Conservation (phyloP, 192 early-diverging fungal genomes). For the Funneliformis mosseae region DNA sequence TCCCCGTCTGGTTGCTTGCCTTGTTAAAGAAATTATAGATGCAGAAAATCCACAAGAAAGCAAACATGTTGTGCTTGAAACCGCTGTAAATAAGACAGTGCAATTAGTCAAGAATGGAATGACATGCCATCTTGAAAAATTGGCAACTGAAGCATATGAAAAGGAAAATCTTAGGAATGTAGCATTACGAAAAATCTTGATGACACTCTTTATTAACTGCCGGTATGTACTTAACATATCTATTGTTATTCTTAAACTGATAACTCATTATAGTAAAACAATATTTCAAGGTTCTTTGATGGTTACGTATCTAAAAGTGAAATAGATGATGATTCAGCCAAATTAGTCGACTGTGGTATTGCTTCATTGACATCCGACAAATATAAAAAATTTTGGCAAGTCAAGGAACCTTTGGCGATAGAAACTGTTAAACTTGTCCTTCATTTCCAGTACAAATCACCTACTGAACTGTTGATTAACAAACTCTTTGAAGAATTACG, state of each 20-base stretch:
- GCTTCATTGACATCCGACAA: not conserved
- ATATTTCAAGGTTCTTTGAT: conserved; percentile 5
- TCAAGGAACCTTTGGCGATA: not conserved
- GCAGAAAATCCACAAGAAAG: not conserved
- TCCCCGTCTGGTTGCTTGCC: not conserved
- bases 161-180: not conserved
- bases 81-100: not conserved
- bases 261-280: not conserved
- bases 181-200: conserved; percentile 13
- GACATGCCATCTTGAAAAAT: not conserved
- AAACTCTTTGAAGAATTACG: not conserved
- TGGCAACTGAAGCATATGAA: not conserved
- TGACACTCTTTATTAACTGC: conserved; percentile 17
- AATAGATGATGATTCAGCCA: conserved; percentile 14
- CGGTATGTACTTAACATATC: conserved; percentile 3
- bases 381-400: not conserved
- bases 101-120: not conserved
- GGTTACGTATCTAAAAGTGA: not conserved
- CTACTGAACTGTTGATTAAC: not conserved
- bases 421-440: not conserved
- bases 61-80: not conserved
- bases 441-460: not conserved
- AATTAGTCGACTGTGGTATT: conserved; percentile 22
- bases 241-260: conserved; percentile 1
- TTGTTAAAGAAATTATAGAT: not conserved